A percentile compares a stretch with the other conserved stretches of the same genome.
Evolutionary conservation across 2,329 filamentous ascomycete species (phyloP).

Genomic region (Diaporthe australafricana): DNA sequence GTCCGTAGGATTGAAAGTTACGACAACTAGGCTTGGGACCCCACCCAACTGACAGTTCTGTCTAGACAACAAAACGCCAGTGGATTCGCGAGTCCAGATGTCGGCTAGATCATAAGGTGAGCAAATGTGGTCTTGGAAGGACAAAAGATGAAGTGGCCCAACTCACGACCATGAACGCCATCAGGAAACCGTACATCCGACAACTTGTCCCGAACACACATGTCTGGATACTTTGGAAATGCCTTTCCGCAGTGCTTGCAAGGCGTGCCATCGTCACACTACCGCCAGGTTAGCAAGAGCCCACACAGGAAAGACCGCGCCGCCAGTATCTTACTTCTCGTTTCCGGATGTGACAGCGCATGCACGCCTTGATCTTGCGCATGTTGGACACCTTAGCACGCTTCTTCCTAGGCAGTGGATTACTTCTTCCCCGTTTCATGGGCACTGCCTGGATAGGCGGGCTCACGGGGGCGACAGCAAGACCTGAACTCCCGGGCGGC

Average conservation of each 20-base stretch:
- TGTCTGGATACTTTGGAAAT: conserved; percentile 12
- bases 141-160: neutral
- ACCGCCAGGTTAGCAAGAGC: neutral
- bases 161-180: conserved; percentile 10
- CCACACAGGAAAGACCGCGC: neutral
- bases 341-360: conserved; percentile 32
- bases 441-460: neutral
- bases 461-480: neutral
- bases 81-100: conserved; percentile 23
- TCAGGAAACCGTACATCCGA: conserved; percentile 19
- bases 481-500: neutral
- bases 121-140: neutral
- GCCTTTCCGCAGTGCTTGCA: conserved; percentile 27
- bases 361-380: conserved; percentile 31
- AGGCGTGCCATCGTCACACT: conserved; percentile 30
- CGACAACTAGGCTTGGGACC: neutral
- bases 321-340: conserved; percentile 21
- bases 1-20: neutral
- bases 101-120: neutral
- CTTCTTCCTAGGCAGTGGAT: neutral
- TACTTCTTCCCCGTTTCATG: conserved; percentile 29
- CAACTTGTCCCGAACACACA: conserved; percentile 30
- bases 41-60: neutral
- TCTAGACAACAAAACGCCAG: neutral
- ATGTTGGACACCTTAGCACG: conserved; percentile 28